Conservation (phyloP, 2,329 filamentous ascomycete species). For the Trichoderma lentiforme region DNA sequence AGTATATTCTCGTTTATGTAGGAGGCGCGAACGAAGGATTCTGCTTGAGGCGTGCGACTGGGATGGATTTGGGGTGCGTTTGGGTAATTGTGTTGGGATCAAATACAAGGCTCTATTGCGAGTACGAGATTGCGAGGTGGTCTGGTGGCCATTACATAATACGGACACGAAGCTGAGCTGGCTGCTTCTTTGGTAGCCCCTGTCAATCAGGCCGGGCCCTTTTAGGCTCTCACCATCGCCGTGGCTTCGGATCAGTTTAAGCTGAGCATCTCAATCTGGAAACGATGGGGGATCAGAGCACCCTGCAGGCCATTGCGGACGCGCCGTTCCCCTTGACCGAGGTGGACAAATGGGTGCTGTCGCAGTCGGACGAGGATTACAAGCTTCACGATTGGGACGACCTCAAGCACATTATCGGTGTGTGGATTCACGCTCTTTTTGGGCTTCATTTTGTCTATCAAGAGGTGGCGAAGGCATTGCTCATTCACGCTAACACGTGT, state of each 20-base stretch:
- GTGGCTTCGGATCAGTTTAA: neutral
- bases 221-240: neutral
- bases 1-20: neutral
- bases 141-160: conserved; percentile 1
- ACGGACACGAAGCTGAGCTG: neutral
- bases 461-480: neutral
- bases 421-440: conserved; percentile 24
- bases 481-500: neutral
- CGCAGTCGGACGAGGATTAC: conserved; percentile 68
- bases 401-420: conserved; percentile 65
- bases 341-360: conserved; percentile 55
- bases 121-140: conserved; percentile 6
- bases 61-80: neutral
- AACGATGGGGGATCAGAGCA: conserved; percentile 40
- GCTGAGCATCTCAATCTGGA: neutral
- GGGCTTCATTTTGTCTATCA: neutral
- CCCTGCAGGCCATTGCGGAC: conserved; percentile 33
- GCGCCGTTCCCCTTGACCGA: conserved; percentile 59
- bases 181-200: neutral
- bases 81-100: neutral
- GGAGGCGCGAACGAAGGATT: neutral
- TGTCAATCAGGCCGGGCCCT: neutral
- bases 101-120: neutral
- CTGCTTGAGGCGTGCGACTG: neutral
- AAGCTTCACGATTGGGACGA: conserved; percentile 69